Evolutionary conservation across 2,329 filamentous ascomycete species (phyloP).

Genomic region (Boeremia lycopersici): DNA sequence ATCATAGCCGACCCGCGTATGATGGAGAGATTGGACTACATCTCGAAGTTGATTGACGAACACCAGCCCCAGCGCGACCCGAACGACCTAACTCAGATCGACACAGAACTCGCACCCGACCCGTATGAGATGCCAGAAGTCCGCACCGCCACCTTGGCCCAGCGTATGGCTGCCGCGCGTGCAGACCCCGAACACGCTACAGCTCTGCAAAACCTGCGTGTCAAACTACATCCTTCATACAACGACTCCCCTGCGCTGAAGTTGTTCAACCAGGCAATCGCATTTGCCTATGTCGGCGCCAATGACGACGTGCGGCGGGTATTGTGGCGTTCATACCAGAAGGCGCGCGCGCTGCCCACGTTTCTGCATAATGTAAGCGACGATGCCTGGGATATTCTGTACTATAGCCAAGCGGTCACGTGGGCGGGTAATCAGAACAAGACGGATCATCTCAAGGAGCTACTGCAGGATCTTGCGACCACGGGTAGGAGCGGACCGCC

Average conservation of each 20-base stretch:
- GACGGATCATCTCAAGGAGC: conserved; percentile 33
- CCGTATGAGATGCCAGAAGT: conserved; percentile 32
- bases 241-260: conserved; percentile 40
- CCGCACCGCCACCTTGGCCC: conserved; percentile 30
- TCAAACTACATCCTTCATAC: conserved; percentile 39
- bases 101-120: conserved; percentile 36
- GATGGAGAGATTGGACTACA: conserved; percentile 41
- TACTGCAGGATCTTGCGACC: conserved; percentile 38
- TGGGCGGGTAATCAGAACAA: conserved; percentile 44
- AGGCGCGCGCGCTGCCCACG: conserved; percentile 40
- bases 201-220: conserved; percentile 33
- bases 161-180: conserved; percentile 34
- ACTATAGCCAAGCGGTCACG: conserved; percentile 46
- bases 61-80: background rate
- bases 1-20: conserved; percentile 44
- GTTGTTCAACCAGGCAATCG: conserved; percentile 44
- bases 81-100: conserved; percentile 23
- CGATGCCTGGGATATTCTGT: conserved; percentile 48
- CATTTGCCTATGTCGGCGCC: conserved; percentile 43
- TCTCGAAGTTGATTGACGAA: conserved; percentile 34
- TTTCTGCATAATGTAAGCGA: conserved; percentile 41
- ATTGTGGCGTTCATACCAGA: conserved; percentile 44
- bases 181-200: conserved; percentile 39
- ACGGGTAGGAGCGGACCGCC: conserved; percentile 44
- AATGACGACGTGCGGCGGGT: conserved; percentile 45